Evolutionary conservation across 1,139 yeast genomes (phyloP).

Genomic region (Protomyces macrosporus): DNA sequence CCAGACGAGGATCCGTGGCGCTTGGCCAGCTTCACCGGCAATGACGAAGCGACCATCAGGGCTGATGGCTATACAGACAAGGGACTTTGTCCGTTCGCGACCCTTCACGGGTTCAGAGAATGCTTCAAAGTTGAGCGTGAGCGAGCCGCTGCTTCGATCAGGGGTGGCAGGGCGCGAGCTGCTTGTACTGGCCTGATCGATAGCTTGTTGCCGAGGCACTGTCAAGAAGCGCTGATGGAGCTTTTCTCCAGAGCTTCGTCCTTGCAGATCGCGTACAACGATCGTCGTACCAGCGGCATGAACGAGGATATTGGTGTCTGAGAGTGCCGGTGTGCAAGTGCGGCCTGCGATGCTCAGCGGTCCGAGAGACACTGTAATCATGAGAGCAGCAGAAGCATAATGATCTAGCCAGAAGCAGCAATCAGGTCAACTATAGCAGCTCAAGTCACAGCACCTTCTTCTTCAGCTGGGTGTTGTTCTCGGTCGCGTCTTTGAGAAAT

Average conservation of each 20-base stretch:
- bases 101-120: constrained; percentile 16
- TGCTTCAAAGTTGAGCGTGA: constrained; percentile 9
- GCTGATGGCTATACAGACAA: constrained; percentile 2
- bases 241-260: background rate
- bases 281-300: background rate
- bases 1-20: constrained; percentile 14
- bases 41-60: constrained; percentile 5
- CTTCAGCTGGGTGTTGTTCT: too few relatives aligned
- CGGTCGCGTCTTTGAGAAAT: too few relatives aligned
- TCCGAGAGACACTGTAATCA: background rate
- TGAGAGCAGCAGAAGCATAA: background rate
- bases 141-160: background rate
- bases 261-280: background rate
- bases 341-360: background rate
- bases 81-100: constrained; percentile 5
- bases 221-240: background rate
- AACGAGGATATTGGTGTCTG: background rate
- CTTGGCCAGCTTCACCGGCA: constrained; percentile 19
- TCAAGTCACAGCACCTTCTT: too few relatives aligned
- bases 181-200: background rate
- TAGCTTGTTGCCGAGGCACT: background rate
- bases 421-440: too few relatives aligned
- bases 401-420: background rate
- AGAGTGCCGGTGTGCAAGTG: background rate
- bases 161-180: background rate